phyloP scores from a whole-genome alignment of 768 basidiomycete genomes.

The Phylloporus scabripes region DNA sequence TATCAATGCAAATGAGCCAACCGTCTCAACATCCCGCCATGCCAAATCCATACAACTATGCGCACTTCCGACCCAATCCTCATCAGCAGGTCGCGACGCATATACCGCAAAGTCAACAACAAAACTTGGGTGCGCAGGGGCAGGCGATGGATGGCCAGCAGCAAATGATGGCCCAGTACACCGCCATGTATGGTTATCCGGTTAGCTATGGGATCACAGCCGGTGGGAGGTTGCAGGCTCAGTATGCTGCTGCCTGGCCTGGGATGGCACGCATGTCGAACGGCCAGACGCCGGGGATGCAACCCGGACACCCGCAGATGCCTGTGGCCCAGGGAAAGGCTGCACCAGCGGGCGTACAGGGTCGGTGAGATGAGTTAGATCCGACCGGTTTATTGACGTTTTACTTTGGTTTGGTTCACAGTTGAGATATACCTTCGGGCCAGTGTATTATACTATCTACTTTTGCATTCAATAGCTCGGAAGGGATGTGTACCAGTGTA shows the following conservation, averaged over 20 bases:
- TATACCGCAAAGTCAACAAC: constrained; percentile 27
- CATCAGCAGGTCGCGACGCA: constrained; percentile 23
- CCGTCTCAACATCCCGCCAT: constrained; percentile 23
- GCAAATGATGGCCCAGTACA: constrained; percentile 27
- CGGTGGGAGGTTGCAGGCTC: constrained; percentile 14
- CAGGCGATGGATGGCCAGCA: constrained; percentile 26
- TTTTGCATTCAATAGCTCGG: neutral
- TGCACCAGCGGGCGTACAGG: constrained; percentile 29
- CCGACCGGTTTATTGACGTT: constrained; percentile 4
- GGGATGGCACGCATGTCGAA: constrained; percentile 21
- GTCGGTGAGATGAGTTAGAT: constrained; percentile 24
- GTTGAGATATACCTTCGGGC: constrained; percentile 6
- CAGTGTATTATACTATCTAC: constrained; percentile 10
- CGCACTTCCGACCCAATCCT: constrained; percentile 31
- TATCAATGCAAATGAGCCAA: constrained; percentile 24
- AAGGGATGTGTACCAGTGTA: constrained; percentile 6
- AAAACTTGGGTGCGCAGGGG: constrained; percentile 21
- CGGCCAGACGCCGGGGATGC: constrained; percentile 26
- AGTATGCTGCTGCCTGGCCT: constrained; percentile 23
- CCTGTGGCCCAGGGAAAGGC: constrained; percentile 30
- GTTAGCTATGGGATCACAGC: constrained; percentile 18
- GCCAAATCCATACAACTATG: constrained; percentile 30
- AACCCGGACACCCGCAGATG: constrained; percentile 28
- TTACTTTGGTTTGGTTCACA: constrained; percentile 2
- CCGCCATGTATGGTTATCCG: constrained; percentile 23